Evolutionary conservation across 768 basidiomycete genomes (phyloP).

Genomic region (Termitomyces sp.): DNA sequence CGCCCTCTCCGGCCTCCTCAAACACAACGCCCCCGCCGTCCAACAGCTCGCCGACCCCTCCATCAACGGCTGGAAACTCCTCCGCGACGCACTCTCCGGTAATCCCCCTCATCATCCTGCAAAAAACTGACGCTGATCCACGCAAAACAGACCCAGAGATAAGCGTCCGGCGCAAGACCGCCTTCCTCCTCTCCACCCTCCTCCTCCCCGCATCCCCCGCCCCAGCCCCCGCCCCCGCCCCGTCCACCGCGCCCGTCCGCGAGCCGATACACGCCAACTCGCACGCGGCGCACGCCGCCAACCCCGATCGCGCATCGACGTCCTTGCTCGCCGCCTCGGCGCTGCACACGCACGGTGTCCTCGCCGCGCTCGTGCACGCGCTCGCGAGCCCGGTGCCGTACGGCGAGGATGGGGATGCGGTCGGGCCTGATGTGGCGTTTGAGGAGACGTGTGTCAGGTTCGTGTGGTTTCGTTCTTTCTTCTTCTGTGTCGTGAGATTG

Average conservation of each 20-base stretch:
- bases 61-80: constrained; percentile 57
- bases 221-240: constrained; percentile 18
- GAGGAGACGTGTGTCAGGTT: constrained; percentile 61
- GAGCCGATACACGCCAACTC: constrained; percentile 64
- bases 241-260: constrained; percentile 13
- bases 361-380: constrained; percentile 45
- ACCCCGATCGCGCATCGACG: constrained; percentile 52
- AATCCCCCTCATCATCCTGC: constrained; percentile 1
- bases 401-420: constrained; percentile 61
- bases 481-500: not conserved
- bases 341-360: constrained; percentile 37
- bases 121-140: not conserved
- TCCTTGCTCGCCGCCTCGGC: constrained; percentile 43
- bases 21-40: constrained; percentile 72
- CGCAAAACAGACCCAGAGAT: constrained; percentile 66
- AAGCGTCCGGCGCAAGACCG: constrained; percentile 67
- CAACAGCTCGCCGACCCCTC: constrained; percentile 36
- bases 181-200: constrained; percentile 72
- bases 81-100: constrained; percentile 63
- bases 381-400: constrained; percentile 54
- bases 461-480: constrained; percentile 12
- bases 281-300: constrained; percentile 55
- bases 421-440: constrained; percentile 52
- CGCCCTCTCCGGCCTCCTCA: constrained; percentile 69
- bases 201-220: constrained; percentile 42